phyloP scores from a whole-genome alignment of 1,284 basidiomycete genomes.

The Naganishia liquefaciens region DNA sequence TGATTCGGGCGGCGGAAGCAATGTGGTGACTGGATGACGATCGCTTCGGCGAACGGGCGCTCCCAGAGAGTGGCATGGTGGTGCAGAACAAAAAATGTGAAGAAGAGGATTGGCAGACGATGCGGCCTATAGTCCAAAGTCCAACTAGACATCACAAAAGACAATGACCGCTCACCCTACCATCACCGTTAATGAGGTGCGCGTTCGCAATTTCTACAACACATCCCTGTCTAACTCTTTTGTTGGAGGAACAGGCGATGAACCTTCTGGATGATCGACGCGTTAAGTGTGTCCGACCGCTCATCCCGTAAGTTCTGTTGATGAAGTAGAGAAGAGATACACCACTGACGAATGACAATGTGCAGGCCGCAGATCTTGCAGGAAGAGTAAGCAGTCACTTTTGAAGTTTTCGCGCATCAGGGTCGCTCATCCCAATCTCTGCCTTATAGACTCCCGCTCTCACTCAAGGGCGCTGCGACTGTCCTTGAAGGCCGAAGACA shows the following conservation, averaged over 20 bases:
- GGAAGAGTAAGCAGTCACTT: slow-evolving; percentile 65
- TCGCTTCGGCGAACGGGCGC: background rate
- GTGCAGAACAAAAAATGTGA: no score
- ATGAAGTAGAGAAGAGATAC: background rate
- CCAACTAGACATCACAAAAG: no score
- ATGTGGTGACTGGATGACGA: slow-evolving; percentile 13
- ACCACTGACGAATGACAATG: background rate
- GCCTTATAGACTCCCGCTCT: slow-evolving; percentile 46
- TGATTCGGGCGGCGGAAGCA: slow-evolving; percentile 7
- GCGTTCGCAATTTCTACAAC: background rate
- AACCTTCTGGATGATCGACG: slow-evolving; percentile 79
- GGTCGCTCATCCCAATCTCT: background rate
- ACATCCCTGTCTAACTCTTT: background rate
- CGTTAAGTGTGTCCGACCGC: slow-evolving; percentile 78
- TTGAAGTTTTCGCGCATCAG: slow-evolving; percentile 40
- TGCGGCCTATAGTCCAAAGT: no score
- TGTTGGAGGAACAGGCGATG: slow-evolving; percentile 58
- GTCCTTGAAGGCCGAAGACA: slow-evolving; percentile 79
- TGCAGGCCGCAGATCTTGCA: slow-evolving; percentile 76
- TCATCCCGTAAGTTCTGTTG: slow-evolving; percentile 64
- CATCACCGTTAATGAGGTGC: slow-evolving; percentile 33
- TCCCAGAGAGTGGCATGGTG: background rate
- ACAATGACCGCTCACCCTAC: slow-evolving; percentile 26
- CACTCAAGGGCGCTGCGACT: slow-evolving; percentile 56
- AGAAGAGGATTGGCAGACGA: no score